A percentile compares a stretch with the other conserved stretches of the same genome.
These are phyloP conservation scores for Elongisporangium anandrum DNA, from an alignment of 352 stramenopile species.

Conservation along the genomic window DNA sequence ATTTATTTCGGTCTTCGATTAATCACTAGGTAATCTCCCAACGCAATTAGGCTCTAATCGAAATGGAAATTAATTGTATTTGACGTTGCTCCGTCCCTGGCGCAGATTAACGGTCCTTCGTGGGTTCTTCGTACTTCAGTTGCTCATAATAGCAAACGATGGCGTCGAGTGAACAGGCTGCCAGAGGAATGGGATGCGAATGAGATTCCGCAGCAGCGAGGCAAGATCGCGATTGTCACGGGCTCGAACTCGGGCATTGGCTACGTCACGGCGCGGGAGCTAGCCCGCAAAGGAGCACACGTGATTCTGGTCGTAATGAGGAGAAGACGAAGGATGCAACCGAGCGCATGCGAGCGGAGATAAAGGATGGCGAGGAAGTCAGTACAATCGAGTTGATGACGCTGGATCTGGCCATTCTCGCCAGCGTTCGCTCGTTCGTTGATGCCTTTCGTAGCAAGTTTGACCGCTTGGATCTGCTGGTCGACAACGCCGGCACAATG, in stretches of 20 bases:
- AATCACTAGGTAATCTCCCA: too few species aligned
- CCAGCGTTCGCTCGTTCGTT: constrained; percentile 28
- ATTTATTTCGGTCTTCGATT: too few species aligned
- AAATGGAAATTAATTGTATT: too few species aligned
- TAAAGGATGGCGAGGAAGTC: constrained; percentile 3
- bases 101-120: too few species aligned
- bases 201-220: constrained; percentile 25
- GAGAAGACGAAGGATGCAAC: constrained; percentile 20
- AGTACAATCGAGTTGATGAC: constrained; percentile 30
- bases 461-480: constrained; percentile 38
- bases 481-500: constrained; percentile 61
- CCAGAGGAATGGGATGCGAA: constrained; percentile 10
- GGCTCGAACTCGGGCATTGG: constrained; percentile 85
- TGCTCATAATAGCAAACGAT: not conserved
- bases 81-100: too few species aligned
- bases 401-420: constrained; percentile 39
- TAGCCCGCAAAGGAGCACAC: constrained; percentile 51
- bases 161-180: not conserved
- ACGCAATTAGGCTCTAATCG: too few species aligned
- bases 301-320: constrained; percentile 76
- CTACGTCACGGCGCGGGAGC: constrained; percentile 54
- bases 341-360: constrained; percentile 17
- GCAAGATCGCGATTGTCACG: constrained; percentile 78
- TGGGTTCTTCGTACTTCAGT: too few species aligned
- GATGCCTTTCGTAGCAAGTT: constrained; percentile 29